Percentiles rank a stretch among this genome's conserved stretches.
Conservation (phyloP, 2,329 filamentous ascomycete species). For the Penicillium concentricum region DNA sequence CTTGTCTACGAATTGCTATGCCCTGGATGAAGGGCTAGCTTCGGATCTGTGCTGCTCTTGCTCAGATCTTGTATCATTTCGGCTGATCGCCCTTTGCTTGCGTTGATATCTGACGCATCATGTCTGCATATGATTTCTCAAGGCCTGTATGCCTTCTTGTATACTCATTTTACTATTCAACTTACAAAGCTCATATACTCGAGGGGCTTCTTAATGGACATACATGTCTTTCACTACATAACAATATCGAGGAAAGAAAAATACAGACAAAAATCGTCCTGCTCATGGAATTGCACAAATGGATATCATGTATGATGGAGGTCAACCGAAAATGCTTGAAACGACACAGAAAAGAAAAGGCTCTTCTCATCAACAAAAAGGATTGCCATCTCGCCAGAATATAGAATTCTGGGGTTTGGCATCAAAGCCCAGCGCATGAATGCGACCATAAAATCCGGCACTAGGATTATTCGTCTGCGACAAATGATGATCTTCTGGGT, state of each 20-base stretch:
- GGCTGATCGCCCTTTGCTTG: not conserved
- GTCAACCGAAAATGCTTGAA: not conserved
- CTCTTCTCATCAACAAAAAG: constrained; percentile 7
- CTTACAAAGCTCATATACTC: not conserved
- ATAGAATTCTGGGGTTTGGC: constrained; percentile 8
- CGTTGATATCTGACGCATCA: not conserved
- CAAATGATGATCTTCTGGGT: constrained; percentile 13
- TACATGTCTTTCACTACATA: not conserved
- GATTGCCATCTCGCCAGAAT: constrained; percentile 13
- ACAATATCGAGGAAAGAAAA: not conserved
- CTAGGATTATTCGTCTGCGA: constrained; percentile 12
- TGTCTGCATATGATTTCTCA: not conserved
- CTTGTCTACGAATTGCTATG: not conserved
- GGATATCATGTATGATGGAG: not conserved
- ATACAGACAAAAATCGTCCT: not conserved
- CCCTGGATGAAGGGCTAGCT: not conserved
- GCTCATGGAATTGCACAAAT: not conserved
- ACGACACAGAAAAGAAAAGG: not conserved
- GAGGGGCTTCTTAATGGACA: not conserved
- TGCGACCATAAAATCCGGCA: constrained; percentile 19
- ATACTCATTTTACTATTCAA: not conserved
- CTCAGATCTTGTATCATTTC: not conserved
- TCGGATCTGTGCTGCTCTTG: not conserved
- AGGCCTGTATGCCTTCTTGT: not conserved
- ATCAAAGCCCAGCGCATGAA: constrained; percentile 15